A percentile compares a stretch with the other conserved stretches of the same genome.
Conservation (phyloP, 495 filamentous ascomycete species). For the Trichocladium antarcticum region DNA sequence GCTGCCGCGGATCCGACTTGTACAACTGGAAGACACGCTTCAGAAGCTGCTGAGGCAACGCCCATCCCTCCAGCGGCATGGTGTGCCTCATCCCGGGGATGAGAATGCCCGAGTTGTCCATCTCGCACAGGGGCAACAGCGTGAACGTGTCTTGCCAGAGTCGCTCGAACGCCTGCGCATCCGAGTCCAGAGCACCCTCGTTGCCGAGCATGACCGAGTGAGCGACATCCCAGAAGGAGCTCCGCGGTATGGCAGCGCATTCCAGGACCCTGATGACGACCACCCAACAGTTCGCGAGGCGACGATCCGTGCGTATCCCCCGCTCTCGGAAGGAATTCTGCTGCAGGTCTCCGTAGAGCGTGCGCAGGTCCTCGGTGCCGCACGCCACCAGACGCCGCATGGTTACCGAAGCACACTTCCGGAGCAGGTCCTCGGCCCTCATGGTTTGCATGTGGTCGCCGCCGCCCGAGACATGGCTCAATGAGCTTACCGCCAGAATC, state of each 20-base stretch:
- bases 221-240: constrained; percentile 48
- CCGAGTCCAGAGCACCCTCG: constrained; percentile 22
- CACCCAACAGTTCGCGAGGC: constrained; percentile 53
- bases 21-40: constrained; percentile 57
- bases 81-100: constrained; percentile 46
- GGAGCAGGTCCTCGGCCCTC: constrained; percentile 35
- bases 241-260: constrained; percentile 33
- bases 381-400: constrained; percentile 34
- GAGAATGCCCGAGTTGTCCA: constrained; percentile 57
- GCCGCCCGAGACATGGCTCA: constrained; percentile 23
- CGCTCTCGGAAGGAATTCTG: constrained; percentile 43
- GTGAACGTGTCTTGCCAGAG: constrained; percentile 67
- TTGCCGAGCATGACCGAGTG: constrained; percentile 36
- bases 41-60: constrained; percentile 52
- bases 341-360: constrained; percentile 55
- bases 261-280: constrained; percentile 50
- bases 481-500: constrained; percentile 17
- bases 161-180: constrained; percentile 52
- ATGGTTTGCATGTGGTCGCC: constrained; percentile 23
- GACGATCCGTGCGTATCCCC: constrained; percentile 52
- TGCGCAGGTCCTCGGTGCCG: constrained; percentile 43
- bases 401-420: constrained; percentile 27
- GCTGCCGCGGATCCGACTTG: constrained; percentile 41
- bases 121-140: constrained; percentile 62
- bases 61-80: constrained; percentile 57